These are phyloP conservation scores for Ambrosiella beaveri DNA, from an alignment of 2,329 filamentous ascomycete genomes.

Conservation along the genomic window DNA sequence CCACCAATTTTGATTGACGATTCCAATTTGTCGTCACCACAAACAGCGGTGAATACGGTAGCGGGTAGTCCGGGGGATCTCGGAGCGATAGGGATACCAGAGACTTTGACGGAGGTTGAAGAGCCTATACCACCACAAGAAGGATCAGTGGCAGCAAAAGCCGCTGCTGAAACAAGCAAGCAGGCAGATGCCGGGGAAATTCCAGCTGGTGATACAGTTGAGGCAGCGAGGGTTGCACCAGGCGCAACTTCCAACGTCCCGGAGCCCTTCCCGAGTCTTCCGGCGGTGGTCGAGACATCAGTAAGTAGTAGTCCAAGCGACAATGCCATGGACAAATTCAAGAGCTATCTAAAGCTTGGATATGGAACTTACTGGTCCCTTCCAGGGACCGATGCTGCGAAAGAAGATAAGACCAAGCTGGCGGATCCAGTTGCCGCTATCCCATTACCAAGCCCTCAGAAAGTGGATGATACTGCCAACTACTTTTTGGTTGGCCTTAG, in stretches of 20 bases:
- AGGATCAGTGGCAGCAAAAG: background rate
- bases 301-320: constrained; percentile 17
- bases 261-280: constrained; percentile 1
- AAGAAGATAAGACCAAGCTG: constrained; percentile 5
- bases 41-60: background rate
- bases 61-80: background rate
- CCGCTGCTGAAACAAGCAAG: background rate
- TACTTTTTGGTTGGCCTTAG: constrained; percentile 52
- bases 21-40: background rate
- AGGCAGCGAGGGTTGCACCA: background rate
- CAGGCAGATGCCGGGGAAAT: background rate
- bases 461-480: constrained; percentile 19
- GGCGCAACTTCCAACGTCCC: background rate
- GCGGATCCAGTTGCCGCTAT: background rate
- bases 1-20: constrained; percentile 6
- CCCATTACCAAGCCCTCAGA: constrained; percentile 6
- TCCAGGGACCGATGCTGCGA: background rate
- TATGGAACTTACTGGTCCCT: constrained; percentile 48
- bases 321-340: constrained; percentile 34
- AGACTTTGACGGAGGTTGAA: background rate
- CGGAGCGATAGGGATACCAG: background rate
- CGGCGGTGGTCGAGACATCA: background rate
- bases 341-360: constrained; percentile 48
- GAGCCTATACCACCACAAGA: background rate
- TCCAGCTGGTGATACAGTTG: background rate